Evolutionary conservation across 2,329 filamentous ascomycete species (phyloP).

Genomic region (Ustulina deusta): DNA sequence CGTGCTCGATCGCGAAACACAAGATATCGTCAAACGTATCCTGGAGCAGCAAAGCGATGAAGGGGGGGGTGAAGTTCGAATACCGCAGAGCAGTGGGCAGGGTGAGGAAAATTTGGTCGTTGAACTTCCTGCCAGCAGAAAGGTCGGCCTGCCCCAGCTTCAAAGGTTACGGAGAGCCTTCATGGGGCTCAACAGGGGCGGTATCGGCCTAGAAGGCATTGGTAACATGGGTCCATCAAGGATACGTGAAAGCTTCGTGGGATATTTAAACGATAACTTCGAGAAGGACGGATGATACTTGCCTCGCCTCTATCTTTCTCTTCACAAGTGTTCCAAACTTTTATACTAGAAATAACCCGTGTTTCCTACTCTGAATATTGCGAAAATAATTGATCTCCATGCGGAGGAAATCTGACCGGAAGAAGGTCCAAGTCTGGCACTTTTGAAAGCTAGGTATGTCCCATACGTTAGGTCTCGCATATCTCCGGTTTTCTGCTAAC

Average conservation of each 20-base stretch:
- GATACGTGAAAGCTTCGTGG: conserved; percentile 73
- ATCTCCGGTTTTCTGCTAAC: background rate
- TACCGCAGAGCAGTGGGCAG: conserved; percentile 54
- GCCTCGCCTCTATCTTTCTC: background rate
- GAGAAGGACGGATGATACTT: conserved; percentile 64
- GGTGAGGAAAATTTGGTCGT: conserved; percentile 66
- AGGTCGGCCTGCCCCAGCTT: conserved; percentile 77
- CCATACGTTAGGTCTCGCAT: background rate
- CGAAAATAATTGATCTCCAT: background rate
- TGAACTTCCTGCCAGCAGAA: conserved; percentile 72
- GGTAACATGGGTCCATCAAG: conserved; percentile 66
- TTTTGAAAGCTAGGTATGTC: conserved; percentile 11
- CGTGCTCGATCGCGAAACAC: conserved; percentile 81
- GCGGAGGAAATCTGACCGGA: background rate
- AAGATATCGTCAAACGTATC: conserved; percentile 78
- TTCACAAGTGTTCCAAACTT: background rate
- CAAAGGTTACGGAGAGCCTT: conserved; percentile 83
- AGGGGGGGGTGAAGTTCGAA: conserved; percentile 67
- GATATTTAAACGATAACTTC: conserved; percentile 74
- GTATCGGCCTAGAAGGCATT: conserved; percentile 69
- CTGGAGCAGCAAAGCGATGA: conserved; percentile 77
- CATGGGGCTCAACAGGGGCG: conserved; percentile 79
- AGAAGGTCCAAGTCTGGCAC: background rate
- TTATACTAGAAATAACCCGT: conserved; percentile 21
- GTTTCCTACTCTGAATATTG: background rate